Evolutionary conservation across 2,329 filamentous ascomycete genomes (phyloP).

Genomic region (Thelonectria rubi): DNA sequence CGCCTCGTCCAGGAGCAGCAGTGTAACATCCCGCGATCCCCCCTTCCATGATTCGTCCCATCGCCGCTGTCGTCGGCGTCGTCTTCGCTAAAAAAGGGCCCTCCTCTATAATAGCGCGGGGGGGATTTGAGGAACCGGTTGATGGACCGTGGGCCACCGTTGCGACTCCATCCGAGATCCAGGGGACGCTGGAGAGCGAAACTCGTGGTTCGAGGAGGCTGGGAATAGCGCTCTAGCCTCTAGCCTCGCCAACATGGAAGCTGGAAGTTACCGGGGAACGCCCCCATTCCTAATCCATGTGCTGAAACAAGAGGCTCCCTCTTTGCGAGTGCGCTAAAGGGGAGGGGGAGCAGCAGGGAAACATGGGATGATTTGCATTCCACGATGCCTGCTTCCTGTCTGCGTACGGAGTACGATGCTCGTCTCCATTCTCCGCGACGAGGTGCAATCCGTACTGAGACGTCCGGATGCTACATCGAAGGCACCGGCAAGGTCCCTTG

Average conservation of each 20-base stretch:
- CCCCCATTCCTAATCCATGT: constrained; percentile 33
- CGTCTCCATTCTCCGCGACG: neutral
- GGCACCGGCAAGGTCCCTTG: neutral
- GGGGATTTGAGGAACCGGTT: constrained; percentile 1
- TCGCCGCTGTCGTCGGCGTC: constrained; percentile 9
- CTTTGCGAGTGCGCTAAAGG: constrained; percentile 30
- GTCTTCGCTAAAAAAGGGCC: constrained; percentile 1
- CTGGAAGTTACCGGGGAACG: constrained; percentile 23
- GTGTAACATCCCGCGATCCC: constrained; percentile 1
- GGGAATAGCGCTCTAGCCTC: constrained; percentile 35
- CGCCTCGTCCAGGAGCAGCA: constrained; percentile 4
- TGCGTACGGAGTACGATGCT: neutral
- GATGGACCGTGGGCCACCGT: constrained; percentile 31
- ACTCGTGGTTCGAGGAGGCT: constrained; percentile 32
- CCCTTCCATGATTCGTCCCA: neutral
- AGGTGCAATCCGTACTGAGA: neutral
- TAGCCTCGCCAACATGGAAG: constrained; percentile 20
- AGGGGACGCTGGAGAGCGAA: constrained; percentile 21
- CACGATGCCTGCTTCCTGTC: constrained; percentile 7
- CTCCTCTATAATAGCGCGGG: constrained; percentile 20
- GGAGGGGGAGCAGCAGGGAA: constrained; percentile 22
- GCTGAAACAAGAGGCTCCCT: constrained; percentile 42
- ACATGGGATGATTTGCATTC: constrained; percentile 25
- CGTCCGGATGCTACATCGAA: neutral
- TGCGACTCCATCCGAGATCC: constrained; percentile 30